phyloP scores from a whole-genome alignment of 345 rosid genomes.

The Boechera divaricarpa region DNA sequence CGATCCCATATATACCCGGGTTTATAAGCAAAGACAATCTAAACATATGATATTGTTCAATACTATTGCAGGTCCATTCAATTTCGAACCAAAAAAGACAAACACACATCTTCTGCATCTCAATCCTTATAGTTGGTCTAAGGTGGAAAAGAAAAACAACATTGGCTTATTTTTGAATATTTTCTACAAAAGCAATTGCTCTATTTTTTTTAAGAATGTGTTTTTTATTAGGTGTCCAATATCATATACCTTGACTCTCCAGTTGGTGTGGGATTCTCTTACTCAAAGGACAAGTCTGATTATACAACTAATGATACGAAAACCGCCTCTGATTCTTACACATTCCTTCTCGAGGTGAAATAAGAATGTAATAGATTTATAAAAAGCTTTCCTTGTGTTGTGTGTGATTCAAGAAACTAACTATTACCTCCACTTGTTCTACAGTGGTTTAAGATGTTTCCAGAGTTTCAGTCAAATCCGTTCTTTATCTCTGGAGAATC shows the following conservation, averaged over 20 bases:
- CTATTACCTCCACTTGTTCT: not conserved
- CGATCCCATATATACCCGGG: not conserved
- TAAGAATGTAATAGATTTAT: not conserved
- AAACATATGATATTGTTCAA: not conserved
- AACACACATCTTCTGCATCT: slow-evolving; percentile 61
- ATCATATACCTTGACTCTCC: slow-evolving; percentile 86
- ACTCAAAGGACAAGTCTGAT: slow-evolving; percentile 62
- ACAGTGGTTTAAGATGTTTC: slow-evolving; percentile 87
- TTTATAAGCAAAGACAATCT: not conserved
- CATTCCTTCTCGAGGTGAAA: slow-evolving; percentile 73
- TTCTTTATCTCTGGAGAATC: slow-evolving; percentile 92
- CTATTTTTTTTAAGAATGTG: not conserved
- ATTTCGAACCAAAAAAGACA: slow-evolving; percentile 58
- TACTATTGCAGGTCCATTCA: slow-evolving; percentile 75
- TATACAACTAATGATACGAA: slow-evolving; percentile 64
- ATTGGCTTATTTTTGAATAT: not conserved
- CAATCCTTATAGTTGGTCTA: slow-evolving; percentile 90
- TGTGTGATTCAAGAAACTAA: slow-evolving; percentile 9
- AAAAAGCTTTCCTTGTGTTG: not conserved
- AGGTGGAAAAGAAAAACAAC: slow-evolving; percentile 53
- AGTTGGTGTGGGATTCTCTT: slow-evolving; percentile 85
- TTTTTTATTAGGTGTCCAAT: slow-evolving; percentile 69
- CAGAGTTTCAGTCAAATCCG: slow-evolving; percentile 80
- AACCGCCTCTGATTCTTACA: slow-evolving; percentile 75
- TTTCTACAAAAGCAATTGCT: not conserved